A percentile compares a stretch with the other conserved stretches of the same genome.
Evolutionary conservation across 208 protist species (phyloP).

Genomic region (Leishmania guyanensis): DNA sequence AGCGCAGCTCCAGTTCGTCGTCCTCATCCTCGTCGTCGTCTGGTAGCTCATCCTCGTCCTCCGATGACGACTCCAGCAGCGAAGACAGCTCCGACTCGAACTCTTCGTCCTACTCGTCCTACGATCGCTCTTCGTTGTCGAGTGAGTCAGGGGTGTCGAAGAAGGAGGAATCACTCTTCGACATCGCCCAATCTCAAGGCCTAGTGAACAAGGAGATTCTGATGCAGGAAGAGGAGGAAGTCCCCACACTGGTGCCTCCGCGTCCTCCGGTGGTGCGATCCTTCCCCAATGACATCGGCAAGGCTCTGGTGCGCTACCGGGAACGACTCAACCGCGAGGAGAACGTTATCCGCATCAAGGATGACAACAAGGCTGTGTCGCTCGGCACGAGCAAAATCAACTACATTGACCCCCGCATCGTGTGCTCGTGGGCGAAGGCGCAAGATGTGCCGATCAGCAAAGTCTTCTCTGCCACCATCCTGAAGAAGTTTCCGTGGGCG

Average conservation of each 20-base stretch:
- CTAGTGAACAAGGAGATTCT: constrained; percentile 50
- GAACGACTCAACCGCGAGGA: constrained; percentile 84
- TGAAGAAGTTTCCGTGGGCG: constrained; percentile 98
- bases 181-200: constrained; percentile 52
- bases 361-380: constrained; percentile 92
- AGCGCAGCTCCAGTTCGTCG: constrained; percentile 33
- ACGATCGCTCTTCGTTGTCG: constrained; percentile 13
- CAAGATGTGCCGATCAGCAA: constrained; percentile 95
- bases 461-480: constrained; percentile 96
- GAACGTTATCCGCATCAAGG: constrained; percentile 85
- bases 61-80: constrained; percentile 26
- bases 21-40: constrained; percentile 33
- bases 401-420: constrained; percentile 99
- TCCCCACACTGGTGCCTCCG: constrained; percentile 46
- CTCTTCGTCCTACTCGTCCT: constrained; percentile 8
- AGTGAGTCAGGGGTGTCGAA: constrained; percentile 21
- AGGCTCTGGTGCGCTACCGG: constrained; percentile 63
- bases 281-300: constrained; percentile 74
- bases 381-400: constrained; percentile 99
- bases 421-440: constrained; percentile 96
- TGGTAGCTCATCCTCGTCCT: constrained; percentile 24
- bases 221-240: constrained; percentile 53
- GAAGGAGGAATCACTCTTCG: constrained; percentile 61
- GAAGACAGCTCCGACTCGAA: constrained; percentile 16
- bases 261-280: constrained; percentile 70